These are phyloP conservation scores for Akebia trifoliata DNA, from an alignment of 164 flowering plant species.

Conservation along the genomic window DNA sequence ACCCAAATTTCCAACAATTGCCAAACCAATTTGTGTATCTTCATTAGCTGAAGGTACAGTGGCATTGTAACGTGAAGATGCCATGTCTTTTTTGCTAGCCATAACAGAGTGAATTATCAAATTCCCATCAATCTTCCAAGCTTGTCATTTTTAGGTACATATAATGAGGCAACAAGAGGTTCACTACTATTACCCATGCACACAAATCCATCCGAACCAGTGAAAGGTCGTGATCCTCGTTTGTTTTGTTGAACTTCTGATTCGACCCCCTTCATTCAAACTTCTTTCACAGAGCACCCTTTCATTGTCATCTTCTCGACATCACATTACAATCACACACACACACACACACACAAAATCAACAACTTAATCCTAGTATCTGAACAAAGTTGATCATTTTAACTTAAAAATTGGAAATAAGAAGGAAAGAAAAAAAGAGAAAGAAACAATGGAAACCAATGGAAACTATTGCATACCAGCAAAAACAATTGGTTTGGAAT, in stretches of 20 bases:
- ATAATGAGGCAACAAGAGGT: slow-evolving; percentile 83
- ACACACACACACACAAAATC: too few species aligned
- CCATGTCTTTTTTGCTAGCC: slow-evolving; percentile 87
- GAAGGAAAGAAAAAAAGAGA: too few species aligned
- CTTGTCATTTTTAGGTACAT: slow-evolving; percentile 92
- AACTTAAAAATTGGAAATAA: too few species aligned
- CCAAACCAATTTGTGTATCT: slow-evolving; percentile 47
- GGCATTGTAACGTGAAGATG: slow-evolving; percentile 32
- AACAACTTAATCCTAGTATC: too few species aligned
- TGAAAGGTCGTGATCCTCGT: too few species aligned
- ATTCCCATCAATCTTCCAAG: slow-evolving; percentile 95
- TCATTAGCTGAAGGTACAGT: slow-evolving; percentile 5
- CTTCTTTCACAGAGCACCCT: slow-evolving; percentile 21
- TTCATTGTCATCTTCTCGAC: slow-evolving; percentile 3
- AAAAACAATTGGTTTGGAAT: background rate
- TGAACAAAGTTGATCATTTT: too few species aligned
- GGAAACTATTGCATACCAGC: background rate
- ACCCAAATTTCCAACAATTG: slow-evolving; percentile 35
- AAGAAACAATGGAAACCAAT: too few species aligned
- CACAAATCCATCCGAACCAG: too few species aligned
- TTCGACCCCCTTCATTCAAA: slow-evolving; percentile 14
- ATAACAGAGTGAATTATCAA: slow-evolving; percentile 90
- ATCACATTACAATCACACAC: too few species aligned
- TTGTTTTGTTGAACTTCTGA: slow-evolving; percentile 5
- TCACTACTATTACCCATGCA: slow-evolving; percentile 72